phyloP scores from a whole-genome alignment of 2,329 filamentous ascomycete species.

The Sarocladiaceae sp. region DNA sequence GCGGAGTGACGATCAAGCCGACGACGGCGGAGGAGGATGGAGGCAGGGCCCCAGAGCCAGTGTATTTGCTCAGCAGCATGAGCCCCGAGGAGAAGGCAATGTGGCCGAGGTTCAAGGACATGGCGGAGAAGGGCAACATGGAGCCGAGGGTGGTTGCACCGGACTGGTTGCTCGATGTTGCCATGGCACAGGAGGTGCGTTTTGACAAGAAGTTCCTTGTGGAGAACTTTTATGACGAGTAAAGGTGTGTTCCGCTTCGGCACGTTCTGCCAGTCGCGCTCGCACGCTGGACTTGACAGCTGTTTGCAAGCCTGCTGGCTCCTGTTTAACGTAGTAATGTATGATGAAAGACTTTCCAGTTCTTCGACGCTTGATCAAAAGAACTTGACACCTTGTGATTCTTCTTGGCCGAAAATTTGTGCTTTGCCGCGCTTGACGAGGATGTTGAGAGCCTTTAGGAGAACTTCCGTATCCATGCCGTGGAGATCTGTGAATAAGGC shows the following conservation, averaged over 20 bases:
- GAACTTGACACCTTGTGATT: constrained; percentile 92
- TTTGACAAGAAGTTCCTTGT: constrained; percentile 60
- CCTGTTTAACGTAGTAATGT: not conserved
- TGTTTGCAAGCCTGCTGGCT: not conserved
- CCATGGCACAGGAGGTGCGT: constrained; percentile 80
- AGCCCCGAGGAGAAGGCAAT: constrained; percentile 64
- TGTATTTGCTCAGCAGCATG: constrained; percentile 76
- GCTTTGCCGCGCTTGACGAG: constrained; percentile 88
- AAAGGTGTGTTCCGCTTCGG: not conserved
- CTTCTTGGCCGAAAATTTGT: constrained; percentile 87
- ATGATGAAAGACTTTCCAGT: constrained; percentile 4
- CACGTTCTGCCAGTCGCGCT: not conserved
- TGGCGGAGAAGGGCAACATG: constrained; percentile 76
- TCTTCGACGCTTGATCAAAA: too few relatives aligned
- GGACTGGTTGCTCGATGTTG: constrained; percentile 87
- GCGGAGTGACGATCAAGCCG: constrained; percentile 63
- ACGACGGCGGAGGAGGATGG: constrained; percentile 62
- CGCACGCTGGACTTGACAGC: not conserved
- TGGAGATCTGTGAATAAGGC: constrained; percentile 63
- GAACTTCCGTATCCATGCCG: constrained; percentile 79
- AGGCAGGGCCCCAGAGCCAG: constrained; percentile 59
- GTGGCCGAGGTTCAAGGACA: constrained; percentile 75
- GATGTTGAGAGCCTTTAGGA: constrained; percentile 73
- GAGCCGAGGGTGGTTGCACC: constrained; percentile 74
- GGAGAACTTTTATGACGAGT: constrained; percentile 34